A percentile compares a stretch with the other conserved stretches of the same genome.
phyloP scores from a whole-genome alignment of 23 red algal genomes.

The Gracilaria domingensis region DNA sequence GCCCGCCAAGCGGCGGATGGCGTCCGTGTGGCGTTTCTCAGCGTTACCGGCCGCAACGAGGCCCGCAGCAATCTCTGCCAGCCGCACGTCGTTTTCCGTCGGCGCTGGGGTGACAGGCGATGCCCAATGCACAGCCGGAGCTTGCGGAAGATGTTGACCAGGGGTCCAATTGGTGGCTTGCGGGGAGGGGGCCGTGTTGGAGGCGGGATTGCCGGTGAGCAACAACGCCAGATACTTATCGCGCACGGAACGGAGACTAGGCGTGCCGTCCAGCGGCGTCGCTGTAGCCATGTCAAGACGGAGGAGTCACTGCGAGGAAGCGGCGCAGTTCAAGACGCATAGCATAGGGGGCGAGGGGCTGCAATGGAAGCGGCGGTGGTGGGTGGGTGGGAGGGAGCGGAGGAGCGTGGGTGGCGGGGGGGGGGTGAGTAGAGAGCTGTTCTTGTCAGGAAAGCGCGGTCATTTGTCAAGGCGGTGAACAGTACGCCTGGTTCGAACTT shows the following conservation, averaged over 20 bases:
- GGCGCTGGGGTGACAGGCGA: conserved; percentile 54
- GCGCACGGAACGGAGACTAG: conserved; percentile 56
- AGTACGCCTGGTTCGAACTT: conserved; percentile 44
- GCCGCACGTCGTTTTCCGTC: conserved; percentile 57
- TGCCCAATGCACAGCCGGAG: conserved; percentile 35
- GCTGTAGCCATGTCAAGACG: conserved; percentile 13
- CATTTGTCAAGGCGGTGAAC: conserved; percentile 43
- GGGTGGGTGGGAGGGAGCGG: neutral
- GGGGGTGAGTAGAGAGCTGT: conserved; percentile 14
- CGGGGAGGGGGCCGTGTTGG: neutral
- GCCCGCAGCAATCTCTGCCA: conserved; percentile 52
- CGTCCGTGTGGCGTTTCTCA: conserved; percentile 40
- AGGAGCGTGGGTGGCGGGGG: neutral
- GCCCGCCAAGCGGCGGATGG: conserved; percentile 49
- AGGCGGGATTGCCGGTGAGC: conserved; percentile 22
- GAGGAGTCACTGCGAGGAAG: conserved; percentile 11
- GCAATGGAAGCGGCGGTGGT: neutral
- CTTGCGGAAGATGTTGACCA: conserved; percentile 20
- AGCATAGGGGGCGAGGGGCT: conserved; percentile 2
- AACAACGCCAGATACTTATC: conserved; percentile 44
- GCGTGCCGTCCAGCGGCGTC: conserved; percentile 44
- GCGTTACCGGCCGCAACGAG: conserved; percentile 49
- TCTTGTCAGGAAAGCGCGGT: conserved; percentile 42
- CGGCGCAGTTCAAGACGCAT: neutral
- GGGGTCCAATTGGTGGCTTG: conserved; percentile 1